Base-by-base conservation (phyloP, 73 alveolate species). In the Paramecium primaurelia region DNA sequence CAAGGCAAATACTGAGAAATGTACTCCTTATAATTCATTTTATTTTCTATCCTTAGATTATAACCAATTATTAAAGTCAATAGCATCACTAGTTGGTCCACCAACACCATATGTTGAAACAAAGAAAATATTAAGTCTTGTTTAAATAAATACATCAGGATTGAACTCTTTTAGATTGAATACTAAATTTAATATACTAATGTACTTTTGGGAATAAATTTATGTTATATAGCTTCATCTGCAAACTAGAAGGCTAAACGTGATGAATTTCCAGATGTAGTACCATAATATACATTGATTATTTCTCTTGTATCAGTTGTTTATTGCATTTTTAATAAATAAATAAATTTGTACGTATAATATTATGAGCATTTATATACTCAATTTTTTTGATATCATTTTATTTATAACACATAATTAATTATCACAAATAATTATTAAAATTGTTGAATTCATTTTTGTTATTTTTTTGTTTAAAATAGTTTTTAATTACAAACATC, bases 21-120 rank as follows among this genome's bases (percentile, higher is more conserved):
- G 58, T 25, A 45, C 38, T 12, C 59, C 85, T 9, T 59, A 25
- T 10, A 89, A 28, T n/a, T 45, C 68, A 42, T 47, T 64, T 80
- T 64, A 40, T 45, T 47, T 8, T 26, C 88, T 73, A 7, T 44
- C 92, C 54, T 89, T 28, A 6, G 87, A 20, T 16, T 32, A 8
- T 34, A 89, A 40, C 94, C 94, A 89, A 14, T 68, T 68, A 69
- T 89, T 20, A 58, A 89, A 89, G 40, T 71, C 94, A 18, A 59
- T 42, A 8, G 94, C 94, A 45, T 89, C 94, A 73, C 85, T 37
- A 25, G 94, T 71, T 2, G 94, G 94, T 4, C 94, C 94, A 14
- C 94, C 94, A 3, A 45, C 59, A 49, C 94, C 94, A 44, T 89
- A 89, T 3, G 94, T 89, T 18, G 94, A 89, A 26, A 89, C 77